A percentile compares a stretch with the other conserved stretches of the same genome.
phyloP scores from a whole-genome alignment of 2,329 filamentous ascomycete species.

The Epichloe gansuensis region DNA sequence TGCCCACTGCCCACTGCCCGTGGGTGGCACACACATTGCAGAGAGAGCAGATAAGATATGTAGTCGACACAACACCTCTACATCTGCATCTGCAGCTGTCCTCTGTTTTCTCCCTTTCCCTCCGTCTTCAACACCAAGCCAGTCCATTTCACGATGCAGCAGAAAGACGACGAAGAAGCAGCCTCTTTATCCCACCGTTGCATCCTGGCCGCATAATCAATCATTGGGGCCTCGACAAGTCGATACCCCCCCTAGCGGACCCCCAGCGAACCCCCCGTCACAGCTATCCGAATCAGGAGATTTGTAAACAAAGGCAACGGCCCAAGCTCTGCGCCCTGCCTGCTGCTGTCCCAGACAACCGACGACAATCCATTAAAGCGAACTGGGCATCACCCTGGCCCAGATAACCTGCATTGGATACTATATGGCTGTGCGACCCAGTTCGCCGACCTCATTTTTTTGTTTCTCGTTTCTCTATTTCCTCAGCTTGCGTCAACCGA shows the following conservation, averaged over 20 bases:
- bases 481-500: background rate
- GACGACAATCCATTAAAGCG: conserved; percentile 8
- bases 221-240: background rate
- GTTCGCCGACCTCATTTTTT: background rate
- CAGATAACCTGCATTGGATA: background rate
- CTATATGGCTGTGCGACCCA: conserved; percentile 2
- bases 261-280: conserved; percentile 9
- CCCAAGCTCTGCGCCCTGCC: conserved; percentile 17
- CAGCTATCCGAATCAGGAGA: conserved; percentile 25
- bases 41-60: background rate
- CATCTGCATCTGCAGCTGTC: background rate
- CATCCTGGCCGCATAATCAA: conserved; percentile 4
- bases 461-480: background rate
- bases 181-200: conserved; percentile 1
- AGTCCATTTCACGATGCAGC: conserved; percentile 11
- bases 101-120: background rate
- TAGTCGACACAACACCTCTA: background rate
- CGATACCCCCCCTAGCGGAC: background rate
- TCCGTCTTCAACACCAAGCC: conserved; percentile 8
- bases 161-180: conserved; percentile 8
- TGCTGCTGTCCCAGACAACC: conserved; percentile 24
- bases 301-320: conserved; percentile 27
- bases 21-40: background rate
- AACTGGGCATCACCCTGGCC: conserved; percentile 3
- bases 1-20: background rate